Evolutionary conservation across 2,329 filamentous ascomycete genomes (phyloP).

Genomic region (Boeremia exigua): DNA sequence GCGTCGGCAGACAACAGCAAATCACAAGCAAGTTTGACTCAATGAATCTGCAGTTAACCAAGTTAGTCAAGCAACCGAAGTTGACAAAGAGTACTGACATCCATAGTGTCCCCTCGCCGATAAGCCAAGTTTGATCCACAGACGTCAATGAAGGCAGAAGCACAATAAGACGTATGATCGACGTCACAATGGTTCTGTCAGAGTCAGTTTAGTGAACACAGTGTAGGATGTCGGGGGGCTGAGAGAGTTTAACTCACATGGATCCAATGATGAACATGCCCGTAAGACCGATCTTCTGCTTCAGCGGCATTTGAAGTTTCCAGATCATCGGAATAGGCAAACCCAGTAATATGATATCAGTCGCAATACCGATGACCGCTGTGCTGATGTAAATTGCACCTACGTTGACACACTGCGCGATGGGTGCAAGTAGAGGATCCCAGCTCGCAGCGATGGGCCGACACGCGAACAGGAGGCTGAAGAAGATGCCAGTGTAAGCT

Average conservation of each 20-base stretch:
- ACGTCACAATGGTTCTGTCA: neutral
- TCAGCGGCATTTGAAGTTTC: constrained; percentile 26
- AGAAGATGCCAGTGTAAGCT: constrained; percentile 28
- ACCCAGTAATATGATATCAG: constrained; percentile 25
- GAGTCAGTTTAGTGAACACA: neutral
- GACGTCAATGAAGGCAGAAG: constrained; percentile 1
- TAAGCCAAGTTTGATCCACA: neutral
- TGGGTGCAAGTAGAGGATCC: constrained; percentile 19
- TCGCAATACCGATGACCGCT: constrained; percentile 27
- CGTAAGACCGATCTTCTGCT: constrained; percentile 27
- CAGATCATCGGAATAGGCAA: constrained; percentile 28
- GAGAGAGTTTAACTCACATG: neutral
- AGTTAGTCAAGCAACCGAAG: neutral
- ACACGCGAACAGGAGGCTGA: constrained; percentile 32
- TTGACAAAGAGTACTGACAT: neutral
- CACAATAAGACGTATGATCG: constrained; percentile 9
- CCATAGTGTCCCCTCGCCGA: constrained; percentile 2
- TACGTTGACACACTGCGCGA: constrained; percentile 19
- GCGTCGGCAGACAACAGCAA: constrained; percentile 51
- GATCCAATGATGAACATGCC: constrained; percentile 29
- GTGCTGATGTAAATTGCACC: constrained; percentile 30
- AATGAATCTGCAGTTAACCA: constrained; percentile 35
- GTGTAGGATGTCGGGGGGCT: too few species aligned
- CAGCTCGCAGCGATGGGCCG: constrained; percentile 28
- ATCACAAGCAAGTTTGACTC: constrained; percentile 53